Conservation (phyloP, 2,329 filamentous ascomycete genomes). For the Myriosclerotinia curreyana region DNA sequence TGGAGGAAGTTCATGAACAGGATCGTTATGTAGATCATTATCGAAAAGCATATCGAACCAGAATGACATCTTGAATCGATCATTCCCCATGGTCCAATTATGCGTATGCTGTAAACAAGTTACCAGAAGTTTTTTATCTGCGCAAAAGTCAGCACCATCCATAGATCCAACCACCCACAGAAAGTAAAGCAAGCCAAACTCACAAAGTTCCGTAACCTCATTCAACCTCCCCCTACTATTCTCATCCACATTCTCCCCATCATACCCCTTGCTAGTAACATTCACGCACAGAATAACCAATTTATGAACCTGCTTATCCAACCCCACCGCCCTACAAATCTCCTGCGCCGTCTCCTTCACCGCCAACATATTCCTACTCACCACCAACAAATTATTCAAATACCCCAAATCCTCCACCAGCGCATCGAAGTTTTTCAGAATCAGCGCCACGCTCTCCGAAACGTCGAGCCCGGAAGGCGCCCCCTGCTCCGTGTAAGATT, state of each 20-base stretch:
- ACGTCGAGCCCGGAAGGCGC: constrained; percentile 55
- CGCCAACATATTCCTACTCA: constrained; percentile 62
- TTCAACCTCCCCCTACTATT: constrained; percentile 54
- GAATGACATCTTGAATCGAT: constrained; percentile 67
- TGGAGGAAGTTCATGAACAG: constrained; percentile 48
- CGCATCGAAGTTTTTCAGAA: constrained; percentile 59
- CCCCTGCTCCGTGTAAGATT: constrained; percentile 52
- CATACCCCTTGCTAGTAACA: constrained; percentile 65
- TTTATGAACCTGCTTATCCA: constrained; percentile 64
- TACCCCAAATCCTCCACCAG: constrained; percentile 62
- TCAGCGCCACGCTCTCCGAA: constrained; percentile 60
- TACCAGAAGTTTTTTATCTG: constrained; percentile 64
- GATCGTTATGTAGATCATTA: constrained; percentile 52
- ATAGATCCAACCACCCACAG: background rate
- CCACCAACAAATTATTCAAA: constrained; percentile 65
- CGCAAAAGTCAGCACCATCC: background rate
- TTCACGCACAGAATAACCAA: constrained; percentile 64
- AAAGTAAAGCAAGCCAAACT: constrained; percentile 32
- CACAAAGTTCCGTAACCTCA: constrained; percentile 64
- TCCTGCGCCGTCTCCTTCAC: constrained; percentile 64
- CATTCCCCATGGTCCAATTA: constrained; percentile 67
- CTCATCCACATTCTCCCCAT: constrained; percentile 60
- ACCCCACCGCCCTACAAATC: constrained; percentile 60
- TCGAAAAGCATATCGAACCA: constrained; percentile 66
- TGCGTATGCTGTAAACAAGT: constrained; percentile 65